phyloP scores from a whole-genome alignment of 106 monocot species.

The Dendrobium catenatum region DNA sequence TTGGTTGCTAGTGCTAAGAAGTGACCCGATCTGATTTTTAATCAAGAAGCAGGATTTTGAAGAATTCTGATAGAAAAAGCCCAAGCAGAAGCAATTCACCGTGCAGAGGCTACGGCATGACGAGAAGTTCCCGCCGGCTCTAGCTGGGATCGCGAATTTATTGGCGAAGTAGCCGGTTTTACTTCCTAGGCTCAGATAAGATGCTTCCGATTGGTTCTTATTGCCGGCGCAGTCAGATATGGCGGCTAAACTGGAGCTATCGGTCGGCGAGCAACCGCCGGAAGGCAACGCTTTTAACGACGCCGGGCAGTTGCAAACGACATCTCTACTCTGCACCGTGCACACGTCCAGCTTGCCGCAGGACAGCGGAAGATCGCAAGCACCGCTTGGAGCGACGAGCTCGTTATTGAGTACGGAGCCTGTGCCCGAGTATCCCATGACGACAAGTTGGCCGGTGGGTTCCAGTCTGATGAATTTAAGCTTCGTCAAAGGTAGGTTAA shows the following conservation, averaged over 20 bases:
- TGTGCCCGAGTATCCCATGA: slow-evolving; percentile 18
- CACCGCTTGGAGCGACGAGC: slow-evolving; percentile 38
- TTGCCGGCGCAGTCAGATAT: background rate
- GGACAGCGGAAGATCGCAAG: slow-evolving; percentile 55
- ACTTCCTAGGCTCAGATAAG: slow-evolving; percentile 28
- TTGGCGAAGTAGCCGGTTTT: slow-evolving; percentile 44
- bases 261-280: slow-evolving; percentile 45
- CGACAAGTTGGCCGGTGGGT: slow-evolving; percentile 27
- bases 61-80: slow-evolving; percentile 54
- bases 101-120: slow-evolving; percentile 48
- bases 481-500: slow-evolving; percentile 11
- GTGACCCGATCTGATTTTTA: slow-evolving; percentile 43
- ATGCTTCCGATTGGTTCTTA: background rate
- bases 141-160: slow-evolving; percentile 25
- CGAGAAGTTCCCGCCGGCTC: slow-evolving; percentile 6
- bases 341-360: slow-evolving; percentile 57
- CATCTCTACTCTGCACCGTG: background rate
- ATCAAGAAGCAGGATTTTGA: slow-evolving; percentile 46
- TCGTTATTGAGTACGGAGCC: background rate
- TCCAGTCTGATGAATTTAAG: slow-evolving; percentile 31
- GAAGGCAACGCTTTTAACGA: slow-evolving; percentile 14
- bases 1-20: slow-evolving; percentile 10
- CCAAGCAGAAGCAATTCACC: slow-evolving; percentile 58
- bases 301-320: slow-evolving; percentile 49
- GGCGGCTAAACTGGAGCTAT: slow-evolving; percentile 27